A percentile compares a stretch with the other conserved stretches of the same genome.
These are phyloP conservation scores for Scutellaria galericulata DNA, from an alignment of 257 asterid species.

Conservation along the genomic window DNA sequence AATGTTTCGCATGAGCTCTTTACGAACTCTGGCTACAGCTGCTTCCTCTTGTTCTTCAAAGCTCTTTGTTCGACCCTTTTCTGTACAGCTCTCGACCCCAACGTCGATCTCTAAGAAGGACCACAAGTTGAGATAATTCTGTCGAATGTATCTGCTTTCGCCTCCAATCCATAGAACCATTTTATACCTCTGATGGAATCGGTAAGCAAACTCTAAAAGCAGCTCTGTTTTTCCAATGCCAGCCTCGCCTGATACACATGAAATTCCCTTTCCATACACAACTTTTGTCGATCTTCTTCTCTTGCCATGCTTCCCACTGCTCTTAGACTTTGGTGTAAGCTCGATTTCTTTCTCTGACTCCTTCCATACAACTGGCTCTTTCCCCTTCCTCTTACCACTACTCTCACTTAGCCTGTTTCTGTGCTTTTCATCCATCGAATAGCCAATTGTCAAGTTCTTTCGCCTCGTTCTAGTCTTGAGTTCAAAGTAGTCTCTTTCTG, in stretches of 20 bases:
- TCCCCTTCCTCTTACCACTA: constrained; percentile 63
- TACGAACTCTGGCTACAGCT: constrained; percentile 71
- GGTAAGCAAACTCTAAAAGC: constrained; percentile 76
- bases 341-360: constrained; percentile 87
- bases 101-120: constrained; percentile 77
- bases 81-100: constrained; percentile 64
- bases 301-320: constrained; percentile 49
- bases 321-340: constrained; percentile 35
- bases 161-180: constrained; percentile 93
- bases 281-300: constrained; percentile 63
- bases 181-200: constrained; percentile 76
- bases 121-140: constrained; percentile 77
- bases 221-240: constrained; percentile 92
- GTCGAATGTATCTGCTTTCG: constrained; percentile 73
- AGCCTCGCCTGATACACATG: constrained; percentile 78
- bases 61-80: constrained; percentile 61
- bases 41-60: constrained; percentile 91
- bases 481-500: constrained; percentile 71
- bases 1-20: constrained; percentile 82
- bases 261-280: constrained; percentile 81
- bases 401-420: constrained; percentile 40
- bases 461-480: constrained; percentile 63
- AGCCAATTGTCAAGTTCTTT: constrained; percentile 62
- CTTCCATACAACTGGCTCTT: constrained; percentile 79
- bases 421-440: constrained; percentile 53